Evolutionary conservation across 2,329 filamentous ascomycete species (phyloP), one percentile per base, ranked within the genome.

Genomic region (Scolecobasidium constrictum): DNA sequence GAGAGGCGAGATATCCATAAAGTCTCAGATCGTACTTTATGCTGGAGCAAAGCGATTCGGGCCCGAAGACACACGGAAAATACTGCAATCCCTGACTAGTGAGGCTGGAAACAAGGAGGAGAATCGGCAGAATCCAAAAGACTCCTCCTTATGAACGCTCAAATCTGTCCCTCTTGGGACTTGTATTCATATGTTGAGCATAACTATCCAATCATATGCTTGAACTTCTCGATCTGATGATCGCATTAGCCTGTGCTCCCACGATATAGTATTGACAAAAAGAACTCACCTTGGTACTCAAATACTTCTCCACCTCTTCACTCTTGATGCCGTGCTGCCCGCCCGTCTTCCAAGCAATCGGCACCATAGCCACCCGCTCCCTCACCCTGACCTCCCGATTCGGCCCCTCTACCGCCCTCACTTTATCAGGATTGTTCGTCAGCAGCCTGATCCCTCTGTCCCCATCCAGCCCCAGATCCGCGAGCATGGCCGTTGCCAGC

Each of bases 341-440:
- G 1, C 84, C 86, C 6, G 72, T 75, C 57, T 84, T 84, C 92
- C 92, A 98, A 7, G 86, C 88, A 47, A 96, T 60, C 3, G 92
- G 92, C 45, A 98, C 81, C 92, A 98, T 98, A 2, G 88, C 81
- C 11, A 98, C 88, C 36, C 92, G 69, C 63, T 96, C 90, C 50
- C 75, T 84, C 2, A 98, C 92, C 6, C 83, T 73, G 11, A 98
- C 73, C 64, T 98, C 90, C 9, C 87, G 70, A 50, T 85, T 85
- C 0, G 88, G 88, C 0, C 92, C 92, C 60, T 98, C 92, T 1
- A 98, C 84, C 0, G 92, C 92, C 13, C 86, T 72, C 34, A 98
- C 85, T 68, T 98, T 98, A 53, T 98, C 92, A 0, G 92, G 92
- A 55, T 98, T 98, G 60, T 98, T 98, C 7, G 92, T 98, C 53